A percentile compares a stretch with the other conserved stretches of the same genome.
Evolutionary conservation across 1,139 yeast species (phyloP).

Genomic region (Debaryomyces fabryi): DNA sequence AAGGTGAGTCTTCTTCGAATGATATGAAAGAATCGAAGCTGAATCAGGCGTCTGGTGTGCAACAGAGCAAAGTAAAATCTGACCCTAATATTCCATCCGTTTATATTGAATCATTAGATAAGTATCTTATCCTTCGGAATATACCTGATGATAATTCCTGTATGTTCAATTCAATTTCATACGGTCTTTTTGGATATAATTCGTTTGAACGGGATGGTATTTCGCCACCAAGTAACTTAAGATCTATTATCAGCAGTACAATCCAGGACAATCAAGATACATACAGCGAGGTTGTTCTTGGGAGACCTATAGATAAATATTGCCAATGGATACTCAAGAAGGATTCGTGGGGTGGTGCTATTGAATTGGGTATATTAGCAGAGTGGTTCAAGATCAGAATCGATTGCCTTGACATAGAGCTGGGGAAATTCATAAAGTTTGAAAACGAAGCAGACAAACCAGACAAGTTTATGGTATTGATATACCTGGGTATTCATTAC

Average conservation of each 20-base stretch:
- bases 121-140: slow-evolving; percentile 52
- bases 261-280: slow-evolving; percentile 46
- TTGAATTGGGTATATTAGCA: slow-evolving; percentile 70
- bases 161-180: slow-evolving; percentile 68
- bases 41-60: slow-evolving; percentile 2
- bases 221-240: slow-evolving; percentile 42
- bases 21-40: slow-evolving; percentile 10
- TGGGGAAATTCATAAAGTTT: slow-evolving; percentile 60
- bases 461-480: slow-evolving; percentile 50
- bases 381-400: slow-evolving; percentile 56
- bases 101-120: slow-evolving; percentile 21
- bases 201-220: slow-evolving; percentile 19
- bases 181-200: slow-evolving; percentile 44
- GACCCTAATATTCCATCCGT: slow-evolving; percentile 32
- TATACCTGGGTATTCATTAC: slow-evolving; percentile 78
- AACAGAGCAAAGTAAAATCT: neutral
- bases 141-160: slow-evolving; percentile 85
- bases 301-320: slow-evolving; percentile 52
- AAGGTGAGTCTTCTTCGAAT: neutral
- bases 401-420: slow-evolving; percentile 69
- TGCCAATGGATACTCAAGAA: slow-evolving; percentile 61
- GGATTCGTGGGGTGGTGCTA: slow-evolving; percentile 87
- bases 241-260: slow-evolving; percentile 48
- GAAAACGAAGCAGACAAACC: slow-evolving; percentile 38
- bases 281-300: slow-evolving; percentile 65